These are phyloP conservation scores for Coffea humblotiana DNA, from an alignment of 305 asterid genomes.

Conservation along the genomic window DNA sequence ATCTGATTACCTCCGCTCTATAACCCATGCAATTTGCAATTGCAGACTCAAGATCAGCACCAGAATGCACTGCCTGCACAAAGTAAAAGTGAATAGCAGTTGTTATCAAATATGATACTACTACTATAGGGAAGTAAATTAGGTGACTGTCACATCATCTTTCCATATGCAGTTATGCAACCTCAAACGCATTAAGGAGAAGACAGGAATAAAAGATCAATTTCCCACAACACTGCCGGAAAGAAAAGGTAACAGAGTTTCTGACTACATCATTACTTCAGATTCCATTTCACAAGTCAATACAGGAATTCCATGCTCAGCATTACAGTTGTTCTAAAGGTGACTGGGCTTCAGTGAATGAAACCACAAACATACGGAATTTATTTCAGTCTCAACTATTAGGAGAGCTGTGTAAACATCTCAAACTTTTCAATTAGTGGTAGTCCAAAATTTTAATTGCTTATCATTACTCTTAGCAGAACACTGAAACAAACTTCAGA, in stretches of 20 bases:
- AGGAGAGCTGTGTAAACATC: neutral
- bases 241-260: neutral
- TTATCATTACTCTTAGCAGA: neutral
- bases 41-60: conserved; percentile 99
- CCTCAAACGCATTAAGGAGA: neutral
- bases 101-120: neutral
- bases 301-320: neutral
- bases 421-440: neutral
- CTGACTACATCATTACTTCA: neutral
- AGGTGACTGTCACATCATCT: neutral
- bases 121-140: neutral
- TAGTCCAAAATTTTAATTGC: neutral
- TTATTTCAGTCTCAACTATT: neutral
- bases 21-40: conserved; percentile 96
- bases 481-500: neutral
- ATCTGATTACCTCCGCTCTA: conserved; percentile 65
- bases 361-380: neutral
- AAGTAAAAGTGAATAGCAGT: conserved; percentile 4
- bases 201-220: neutral
- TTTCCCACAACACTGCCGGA: neutral
- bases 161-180: neutral
- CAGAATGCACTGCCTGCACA: conserved; percentile 99
- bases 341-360: neutral
- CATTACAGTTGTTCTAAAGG: neutral
- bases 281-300: neutral